Evolutionary conservation across 345 rosid genomes (phyloP).

Genomic region (Syzygium grande): DNA sequence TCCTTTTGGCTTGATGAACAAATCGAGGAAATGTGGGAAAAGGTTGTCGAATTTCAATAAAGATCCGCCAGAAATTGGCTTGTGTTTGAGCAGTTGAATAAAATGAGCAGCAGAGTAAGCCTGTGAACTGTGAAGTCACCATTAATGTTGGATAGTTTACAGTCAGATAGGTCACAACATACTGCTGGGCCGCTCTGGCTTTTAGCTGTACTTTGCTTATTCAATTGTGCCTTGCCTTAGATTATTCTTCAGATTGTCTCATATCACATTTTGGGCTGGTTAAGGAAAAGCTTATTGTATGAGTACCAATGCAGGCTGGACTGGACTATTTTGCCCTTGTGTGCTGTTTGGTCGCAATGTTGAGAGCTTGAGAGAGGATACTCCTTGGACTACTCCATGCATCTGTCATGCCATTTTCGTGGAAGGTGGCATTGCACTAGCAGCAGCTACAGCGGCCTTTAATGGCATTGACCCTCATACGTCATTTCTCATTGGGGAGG

Average conservation of each 20-base stretch:
- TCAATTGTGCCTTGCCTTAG: not conserved
- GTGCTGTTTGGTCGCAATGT: slow-evolving; percentile 82
- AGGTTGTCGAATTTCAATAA: not conserved
- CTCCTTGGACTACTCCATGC: slow-evolving; percentile 80
- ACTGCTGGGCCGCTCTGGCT: not conserved
- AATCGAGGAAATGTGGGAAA: not conserved
- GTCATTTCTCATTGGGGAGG: slow-evolving; percentile 77
- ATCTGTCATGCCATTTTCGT: slow-evolving; percentile 73
- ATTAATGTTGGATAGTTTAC: not conserved
- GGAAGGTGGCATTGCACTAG: slow-evolving; percentile 79
- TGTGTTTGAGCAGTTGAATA: not conserved
- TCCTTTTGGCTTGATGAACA: not conserved
- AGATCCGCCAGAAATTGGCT: not conserved
- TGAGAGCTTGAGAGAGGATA: slow-evolving; percentile 75
- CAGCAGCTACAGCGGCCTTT: slow-evolving; percentile 53
- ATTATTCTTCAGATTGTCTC: not conserved
- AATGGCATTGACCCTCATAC: slow-evolving; percentile 77
- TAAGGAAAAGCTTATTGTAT: not conserved
- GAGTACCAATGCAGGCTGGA: slow-evolving; percentile 48
- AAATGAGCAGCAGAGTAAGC: not conserved
- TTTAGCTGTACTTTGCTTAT: not conserved
- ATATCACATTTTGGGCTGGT: not conserved
- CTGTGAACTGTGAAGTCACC: not conserved
- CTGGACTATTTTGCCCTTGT: slow-evolving; percentile 86
- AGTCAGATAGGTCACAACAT: not conserved